Evolutionary conservation across 225 moss, liverwort and hornwort species (phyloP), one percentile per base, ranked within the genome.

Genomic region (Takakia lepidozioides): DNA sequence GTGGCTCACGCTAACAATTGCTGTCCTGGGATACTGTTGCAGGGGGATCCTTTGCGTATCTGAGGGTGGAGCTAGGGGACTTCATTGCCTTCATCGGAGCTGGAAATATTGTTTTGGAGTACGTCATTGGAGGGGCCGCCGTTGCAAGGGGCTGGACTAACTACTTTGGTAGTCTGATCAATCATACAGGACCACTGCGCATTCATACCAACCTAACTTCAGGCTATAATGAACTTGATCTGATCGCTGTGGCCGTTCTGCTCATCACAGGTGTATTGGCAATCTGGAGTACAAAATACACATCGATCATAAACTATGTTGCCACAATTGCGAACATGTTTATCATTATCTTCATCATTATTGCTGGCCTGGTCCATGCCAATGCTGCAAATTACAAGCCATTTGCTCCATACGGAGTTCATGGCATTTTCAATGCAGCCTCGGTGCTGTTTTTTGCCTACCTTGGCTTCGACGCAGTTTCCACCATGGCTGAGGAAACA

Each of bases 1-100:
- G n/a, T n/a, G n/a, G n/a, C n/a, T n/a, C n/a, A n/a, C 32, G 11
- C 11, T 11, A 0, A 32, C 32, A 32, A 56, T 11, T 26, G 38
- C 26, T 16, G 48, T 15, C 9, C 34, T 21, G 19, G 7, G 49
- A 17, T 22, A 11, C 6, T 56, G 32, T 46, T 62, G 27, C 74
- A 69, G 93, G 93, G 11, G 93, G 93, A 7, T 82, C 81, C 0
- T 93, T 93, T 54, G 83, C 93, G 5, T 93, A 93, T 38, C 52
- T 89, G 1, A 61, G 83, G 14, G 93, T 93, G 25, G 93, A 93
- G 70, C 66, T 93, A 0, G 93, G 93, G 1, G 93, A 89, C 17
- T 89, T 93, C 14, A 37, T 89, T 15, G 89, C 86, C 2, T 93
- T 74, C 38, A 66, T 93, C 0, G 89, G 86, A 5, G 93, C 89